phyloP scores from a whole-genome alignment of 225 moss, liverwort and hornwort genomes.

The Asterella californica region DNA sequence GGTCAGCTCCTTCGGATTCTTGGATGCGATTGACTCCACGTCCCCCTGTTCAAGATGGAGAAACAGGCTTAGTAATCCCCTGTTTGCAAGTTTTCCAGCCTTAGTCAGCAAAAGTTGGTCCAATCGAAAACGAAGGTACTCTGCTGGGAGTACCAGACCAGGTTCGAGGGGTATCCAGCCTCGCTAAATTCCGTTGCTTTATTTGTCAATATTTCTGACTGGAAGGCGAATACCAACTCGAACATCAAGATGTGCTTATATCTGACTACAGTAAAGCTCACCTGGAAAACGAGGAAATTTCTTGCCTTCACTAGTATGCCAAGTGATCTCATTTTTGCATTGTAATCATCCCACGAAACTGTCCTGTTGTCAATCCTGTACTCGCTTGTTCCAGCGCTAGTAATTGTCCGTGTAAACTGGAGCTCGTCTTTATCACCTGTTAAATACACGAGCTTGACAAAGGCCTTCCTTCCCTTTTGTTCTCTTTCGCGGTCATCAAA shows the following conservation, averaged over 20 bases:
- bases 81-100: not conserved
- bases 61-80: not conserved
- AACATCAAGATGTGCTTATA: not conserved
- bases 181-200: not conserved
- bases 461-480: constrained; percentile 80
- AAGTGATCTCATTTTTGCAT: constrained; percentile 83
- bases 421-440: constrained; percentile 85
- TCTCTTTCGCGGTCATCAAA: constrained; percentile 94
- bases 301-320: constrained; percentile 98
- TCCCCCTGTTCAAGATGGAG: constrained; percentile 58
- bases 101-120: not conserved
- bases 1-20: constrained; percentile 96
- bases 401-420: constrained; percentile 77
- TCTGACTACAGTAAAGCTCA: not conserved
- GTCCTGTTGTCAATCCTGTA: constrained; percentile 69
- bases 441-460: constrained; percentile 84
- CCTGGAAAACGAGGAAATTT: constrained; percentile 98
- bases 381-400: constrained; percentile 83
- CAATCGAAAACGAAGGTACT: too few species aligned
- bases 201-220: constrained; percentile 23
- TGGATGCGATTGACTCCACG: constrained; percentile 98
- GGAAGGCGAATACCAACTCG: not conserved
- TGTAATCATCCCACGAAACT: constrained; percentile 91
- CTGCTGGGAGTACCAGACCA: not conserved
- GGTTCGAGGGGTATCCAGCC: not conserved